Conservation (phyloP, 306 rosid species). For the Vigna angularis region DNA sequence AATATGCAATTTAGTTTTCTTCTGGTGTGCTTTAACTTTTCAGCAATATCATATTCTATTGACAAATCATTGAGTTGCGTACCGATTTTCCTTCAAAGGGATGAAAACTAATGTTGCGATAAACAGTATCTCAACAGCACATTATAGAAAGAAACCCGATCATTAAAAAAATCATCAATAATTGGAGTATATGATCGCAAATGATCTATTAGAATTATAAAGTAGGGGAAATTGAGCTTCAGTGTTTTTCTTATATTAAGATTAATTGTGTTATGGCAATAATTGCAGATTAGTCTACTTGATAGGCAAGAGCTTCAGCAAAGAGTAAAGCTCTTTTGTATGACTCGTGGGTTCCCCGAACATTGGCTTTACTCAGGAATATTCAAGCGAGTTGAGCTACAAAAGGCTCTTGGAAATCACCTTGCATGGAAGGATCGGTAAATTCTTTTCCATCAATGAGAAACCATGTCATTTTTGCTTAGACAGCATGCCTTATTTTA, state of each 20-base stretch:
- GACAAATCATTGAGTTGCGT: conserved; percentile 23
- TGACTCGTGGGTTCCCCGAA: conserved; percentile 74
- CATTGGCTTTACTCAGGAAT: conserved; percentile 81
- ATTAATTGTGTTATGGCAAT: conserved; percentile 30
- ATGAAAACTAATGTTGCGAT: not conserved
- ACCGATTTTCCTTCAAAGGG: conserved; percentile 10
- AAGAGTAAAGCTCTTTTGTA: conserved; percentile 67
- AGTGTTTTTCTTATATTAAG: conserved; percentile 22
- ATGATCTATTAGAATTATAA: not conserved
- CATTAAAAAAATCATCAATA: conserved; percentile 3
- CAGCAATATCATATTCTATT: not conserved
- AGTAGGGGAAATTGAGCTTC: conserved; percentile 5
- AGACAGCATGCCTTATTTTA: conserved; percentile 18
- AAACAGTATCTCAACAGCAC: not conserved
- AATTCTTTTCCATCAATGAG: conserved; percentile 33
- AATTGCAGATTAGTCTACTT: conserved; percentile 84
- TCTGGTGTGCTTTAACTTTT: not conserved
- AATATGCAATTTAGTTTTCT: not conserved
- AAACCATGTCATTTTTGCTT: conserved; percentile 28
- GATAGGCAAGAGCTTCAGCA: conserved; percentile 96
- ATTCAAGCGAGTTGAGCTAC: conserved; percentile 82
- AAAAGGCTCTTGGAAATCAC: conserved; percentile 94
- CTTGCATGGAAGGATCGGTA: conserved; percentile 98
- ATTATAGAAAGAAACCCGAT: conserved; percentile 5
- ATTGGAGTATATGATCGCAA: not conserved